Evolutionary conservation across 2,329 filamentous ascomycete genomes (phyloP).

Genomic region (Colletotrichum salicis): DNA sequence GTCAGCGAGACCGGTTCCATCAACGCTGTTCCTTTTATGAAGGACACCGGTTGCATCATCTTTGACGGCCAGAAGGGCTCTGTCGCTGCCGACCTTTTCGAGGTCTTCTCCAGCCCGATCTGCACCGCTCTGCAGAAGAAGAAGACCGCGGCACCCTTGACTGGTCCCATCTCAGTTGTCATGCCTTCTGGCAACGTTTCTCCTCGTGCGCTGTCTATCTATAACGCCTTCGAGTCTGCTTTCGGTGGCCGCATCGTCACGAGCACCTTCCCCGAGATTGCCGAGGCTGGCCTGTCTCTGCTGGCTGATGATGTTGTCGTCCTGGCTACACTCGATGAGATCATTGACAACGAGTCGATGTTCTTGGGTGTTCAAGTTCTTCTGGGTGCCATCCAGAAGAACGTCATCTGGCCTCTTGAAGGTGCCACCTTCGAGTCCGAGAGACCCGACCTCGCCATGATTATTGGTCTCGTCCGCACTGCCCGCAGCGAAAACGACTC

Average conservation of each 20-base stretch:
- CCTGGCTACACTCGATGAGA: neutral
- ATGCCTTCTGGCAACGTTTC: neutral
- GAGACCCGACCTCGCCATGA: conserved; percentile 36
- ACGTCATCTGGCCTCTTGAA: conserved; percentile 35
- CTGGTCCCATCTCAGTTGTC: conserved; percentile 29
- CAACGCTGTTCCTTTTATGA: conserved; percentile 35
- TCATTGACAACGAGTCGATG: neutral
- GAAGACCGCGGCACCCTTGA: neutral
- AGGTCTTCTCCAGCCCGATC: conserved; percentile 31
- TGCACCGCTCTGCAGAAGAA: conserved; percentile 33
- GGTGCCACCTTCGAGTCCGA: conserved; percentile 32
- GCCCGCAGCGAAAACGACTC: conserved; percentile 37
- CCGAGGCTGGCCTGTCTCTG: conserved; percentile 9
- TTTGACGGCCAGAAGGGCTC: conserved; percentile 36
- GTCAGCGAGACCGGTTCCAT: conserved; percentile 36
- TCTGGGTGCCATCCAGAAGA: conserved; percentile 37
- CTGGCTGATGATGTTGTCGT: conserved; percentile 35
- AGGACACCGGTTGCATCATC: conserved; percentile 32
- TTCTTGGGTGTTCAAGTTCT: conserved; percentile 33
- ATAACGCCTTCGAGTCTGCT: conserved; percentile 26
- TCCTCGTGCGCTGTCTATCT: neutral
- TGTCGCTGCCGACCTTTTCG: conserved; percentile 25
- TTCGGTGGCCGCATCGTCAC: conserved; percentile 23
- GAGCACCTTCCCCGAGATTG: conserved; percentile 36
- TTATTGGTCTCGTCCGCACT: conserved; percentile 34